Percentiles rank a stretch among this genome's conserved stretches.
phyloP scores from a whole-genome alignment of 345 rosid species.

The Cochlearia excelsa region DNA sequence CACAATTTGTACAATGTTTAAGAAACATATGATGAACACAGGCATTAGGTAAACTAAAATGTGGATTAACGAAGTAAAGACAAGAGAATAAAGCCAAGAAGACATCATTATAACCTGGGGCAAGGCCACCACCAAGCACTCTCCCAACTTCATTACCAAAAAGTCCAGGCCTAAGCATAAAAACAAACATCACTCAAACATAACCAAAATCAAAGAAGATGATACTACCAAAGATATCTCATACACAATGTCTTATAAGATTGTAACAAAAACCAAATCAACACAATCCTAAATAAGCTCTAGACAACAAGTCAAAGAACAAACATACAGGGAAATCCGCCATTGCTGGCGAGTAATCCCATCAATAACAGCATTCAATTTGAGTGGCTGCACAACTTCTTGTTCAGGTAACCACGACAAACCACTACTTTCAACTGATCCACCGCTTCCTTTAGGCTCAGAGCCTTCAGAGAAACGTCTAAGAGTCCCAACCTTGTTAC shows the following conservation, averaged over 20 bases:
- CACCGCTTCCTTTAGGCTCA: constrained; percentile 25
- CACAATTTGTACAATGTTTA: background rate
- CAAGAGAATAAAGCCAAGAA: constrained; percentile 16
- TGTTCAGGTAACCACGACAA: constrained; percentile 67
- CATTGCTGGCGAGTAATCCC: constrained; percentile 58
- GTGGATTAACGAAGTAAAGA: background rate
- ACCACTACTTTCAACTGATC: constrained; percentile 40
- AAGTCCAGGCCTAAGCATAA: constrained; percentile 54
- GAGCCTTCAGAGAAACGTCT: constrained; percentile 43
- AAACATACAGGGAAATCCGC: constrained; percentile 69
- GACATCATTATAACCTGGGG: constrained; percentile 59
- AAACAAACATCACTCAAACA: background rate
- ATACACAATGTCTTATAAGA: constrained; percentile 6
- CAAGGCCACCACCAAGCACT: constrained; percentile 97
- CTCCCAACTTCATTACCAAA: constrained; percentile 84
- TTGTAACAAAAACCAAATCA: background rate
- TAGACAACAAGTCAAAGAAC: background rate
- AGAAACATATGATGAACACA: background rate
- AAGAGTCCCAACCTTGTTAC: constrained; percentile 57
- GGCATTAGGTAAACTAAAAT: no score
- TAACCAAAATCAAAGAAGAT: no score
- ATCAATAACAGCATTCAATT: constrained; percentile 54
- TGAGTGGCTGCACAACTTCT: constrained; percentile 45
- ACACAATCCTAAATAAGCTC: background rate
- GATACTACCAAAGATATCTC: background rate